Conservation (phyloP, 108 stramenopile species). For the Nitzschia sp. region DNA sequence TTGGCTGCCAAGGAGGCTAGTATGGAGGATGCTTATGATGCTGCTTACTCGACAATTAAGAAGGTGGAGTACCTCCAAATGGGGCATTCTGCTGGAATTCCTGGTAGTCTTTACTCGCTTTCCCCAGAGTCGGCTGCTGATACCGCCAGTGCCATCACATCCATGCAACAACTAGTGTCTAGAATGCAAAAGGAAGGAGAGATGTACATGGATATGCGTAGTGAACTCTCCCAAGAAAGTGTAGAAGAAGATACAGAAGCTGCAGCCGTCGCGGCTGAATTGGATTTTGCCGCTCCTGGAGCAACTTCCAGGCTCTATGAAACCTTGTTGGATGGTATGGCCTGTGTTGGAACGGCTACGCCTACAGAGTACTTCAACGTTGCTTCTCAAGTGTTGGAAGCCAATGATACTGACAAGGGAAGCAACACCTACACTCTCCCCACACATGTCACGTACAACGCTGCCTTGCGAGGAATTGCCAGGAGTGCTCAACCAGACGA, state of each 20-base stretch:
- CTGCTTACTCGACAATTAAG: slow-evolving; percentile 51
- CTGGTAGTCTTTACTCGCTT: slow-evolving; percentile 16
- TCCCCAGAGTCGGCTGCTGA: slow-evolving; percentile 22
- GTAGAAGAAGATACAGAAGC: neutral
- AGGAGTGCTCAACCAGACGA: slow-evolving; percentile 19
- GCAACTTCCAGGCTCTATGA: slow-evolving; percentile 60
- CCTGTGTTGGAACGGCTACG: slow-evolving; percentile 30
- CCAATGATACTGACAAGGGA: slow-evolving; percentile 14
- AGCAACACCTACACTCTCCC: slow-evolving; percentile 34
- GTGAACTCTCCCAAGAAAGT: slow-evolving; percentile 13
- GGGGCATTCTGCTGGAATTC: slow-evolving; percentile 41
- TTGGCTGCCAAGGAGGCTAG: slow-evolving; percentile 35
- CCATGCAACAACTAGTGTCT: slow-evolving; percentile 51
- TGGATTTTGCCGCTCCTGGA: slow-evolving; percentile 58
- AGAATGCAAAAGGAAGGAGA: slow-evolving; percentile 59
- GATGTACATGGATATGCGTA: slow-evolving; percentile 51
- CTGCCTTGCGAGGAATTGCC: slow-evolving; percentile 56
- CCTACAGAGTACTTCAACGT: slow-evolving; percentile 6
- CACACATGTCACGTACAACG: slow-evolving; percentile 69
- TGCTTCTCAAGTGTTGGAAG: slow-evolving; percentile 6
- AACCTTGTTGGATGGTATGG: slow-evolving; percentile 63
- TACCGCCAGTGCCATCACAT: slow-evolving; percentile 12
- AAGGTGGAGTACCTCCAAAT: slow-evolving; percentile 61
- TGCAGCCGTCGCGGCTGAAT: neutral
- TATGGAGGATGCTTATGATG: slow-evolving; percentile 49